Percentiles rank a stretch among this genome's conserved stretches.
phyloP scores from a whole-genome alignment of 2,329 filamentous ascomycete genomes.

The Zasmidium citrigriseum region DNA sequence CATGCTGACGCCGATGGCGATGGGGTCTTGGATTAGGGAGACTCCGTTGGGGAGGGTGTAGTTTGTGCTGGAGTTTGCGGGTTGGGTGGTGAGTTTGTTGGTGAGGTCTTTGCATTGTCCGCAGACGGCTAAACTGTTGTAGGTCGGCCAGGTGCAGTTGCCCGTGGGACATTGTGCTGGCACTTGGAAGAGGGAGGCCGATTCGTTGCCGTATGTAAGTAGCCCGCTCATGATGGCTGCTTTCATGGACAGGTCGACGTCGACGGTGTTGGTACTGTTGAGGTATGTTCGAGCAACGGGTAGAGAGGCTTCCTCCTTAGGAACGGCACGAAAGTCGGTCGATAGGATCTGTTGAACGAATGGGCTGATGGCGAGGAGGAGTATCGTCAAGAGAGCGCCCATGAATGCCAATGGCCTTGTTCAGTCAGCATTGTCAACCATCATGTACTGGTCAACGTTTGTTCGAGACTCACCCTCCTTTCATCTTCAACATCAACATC shows the following conservation, averaged over 20 bases:
- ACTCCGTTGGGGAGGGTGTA: background rate
- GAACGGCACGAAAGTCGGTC: background rate
- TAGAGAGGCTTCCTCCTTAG: background rate
- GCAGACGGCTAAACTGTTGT: background rate
- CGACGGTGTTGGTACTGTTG: background rate
- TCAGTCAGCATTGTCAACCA: background rate
- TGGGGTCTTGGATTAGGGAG: background rate
- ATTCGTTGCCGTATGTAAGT: background rate
- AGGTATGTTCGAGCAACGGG: background rate
- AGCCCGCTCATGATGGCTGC: background rate
- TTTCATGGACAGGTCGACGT: conserved; percentile 2
- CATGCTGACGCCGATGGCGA: background rate
- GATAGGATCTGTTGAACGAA: background rate
- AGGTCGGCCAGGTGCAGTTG: background rate
- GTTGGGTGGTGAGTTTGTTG: background rate
- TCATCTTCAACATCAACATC: background rate
- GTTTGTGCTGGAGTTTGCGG: background rate
- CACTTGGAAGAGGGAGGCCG: background rate
- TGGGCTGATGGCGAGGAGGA: background rate
- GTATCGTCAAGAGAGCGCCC: background rate
- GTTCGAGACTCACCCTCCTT: background rate
- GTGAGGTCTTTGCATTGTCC: background rate
- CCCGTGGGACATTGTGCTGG: background rate
- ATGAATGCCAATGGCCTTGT: background rate
- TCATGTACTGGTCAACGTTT: no score